These are phyloP conservation scores for Ustilago xerochloae DNA, from an alignment of 1,284 basidiomycete genomes.

Conservation along the genomic window DNA sequence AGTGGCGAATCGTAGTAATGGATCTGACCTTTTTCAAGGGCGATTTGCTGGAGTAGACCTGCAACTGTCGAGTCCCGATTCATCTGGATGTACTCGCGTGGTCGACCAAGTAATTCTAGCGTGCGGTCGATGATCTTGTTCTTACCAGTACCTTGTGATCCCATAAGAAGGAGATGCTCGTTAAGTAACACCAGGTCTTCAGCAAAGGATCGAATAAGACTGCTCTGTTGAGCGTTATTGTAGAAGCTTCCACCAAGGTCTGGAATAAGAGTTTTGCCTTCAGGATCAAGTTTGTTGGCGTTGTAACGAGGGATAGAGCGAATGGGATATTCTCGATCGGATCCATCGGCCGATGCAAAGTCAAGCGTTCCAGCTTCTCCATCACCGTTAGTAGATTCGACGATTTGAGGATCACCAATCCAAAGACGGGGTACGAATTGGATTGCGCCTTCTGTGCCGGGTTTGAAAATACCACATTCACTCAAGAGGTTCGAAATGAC, in stretches of 20 bases:
- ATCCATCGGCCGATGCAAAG: conserved; percentile 45
- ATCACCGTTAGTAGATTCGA: background rate
- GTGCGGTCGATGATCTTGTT: conserved; percentile 69
- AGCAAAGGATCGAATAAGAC: conserved; percentile 65
- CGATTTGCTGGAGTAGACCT: conserved; percentile 62
- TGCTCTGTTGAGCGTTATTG: conserved; percentile 67
- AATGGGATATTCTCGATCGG: conserved; percentile 24
- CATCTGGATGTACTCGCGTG: conserved; percentile 69
- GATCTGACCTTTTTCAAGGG: conserved; percentile 66
- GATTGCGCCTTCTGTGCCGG: conserved; percentile 60
- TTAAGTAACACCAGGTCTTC: conserved; percentile 66
- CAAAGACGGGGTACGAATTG: conserved; percentile 49
- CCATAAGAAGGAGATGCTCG: conserved; percentile 68
- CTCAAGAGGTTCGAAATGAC: conserved; percentile 58
- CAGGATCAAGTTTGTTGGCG: conserved; percentile 56
- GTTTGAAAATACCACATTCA: conserved; percentile 57
- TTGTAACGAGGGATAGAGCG: conserved; percentile 62
- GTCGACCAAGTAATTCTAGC: conserved; percentile 66
- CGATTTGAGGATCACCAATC: conserved; percentile 42
- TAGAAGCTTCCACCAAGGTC: conserved; percentile 62
- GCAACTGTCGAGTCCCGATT: conserved; percentile 67
- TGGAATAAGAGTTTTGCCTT: conserved; percentile 66
- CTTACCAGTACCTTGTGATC: conserved; percentile 69
- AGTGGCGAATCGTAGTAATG: conserved; percentile 67
- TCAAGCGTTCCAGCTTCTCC: conserved; percentile 40